Conservation (phyloP, 306 rosid genomes). For the Rosa lucieae region DNA sequence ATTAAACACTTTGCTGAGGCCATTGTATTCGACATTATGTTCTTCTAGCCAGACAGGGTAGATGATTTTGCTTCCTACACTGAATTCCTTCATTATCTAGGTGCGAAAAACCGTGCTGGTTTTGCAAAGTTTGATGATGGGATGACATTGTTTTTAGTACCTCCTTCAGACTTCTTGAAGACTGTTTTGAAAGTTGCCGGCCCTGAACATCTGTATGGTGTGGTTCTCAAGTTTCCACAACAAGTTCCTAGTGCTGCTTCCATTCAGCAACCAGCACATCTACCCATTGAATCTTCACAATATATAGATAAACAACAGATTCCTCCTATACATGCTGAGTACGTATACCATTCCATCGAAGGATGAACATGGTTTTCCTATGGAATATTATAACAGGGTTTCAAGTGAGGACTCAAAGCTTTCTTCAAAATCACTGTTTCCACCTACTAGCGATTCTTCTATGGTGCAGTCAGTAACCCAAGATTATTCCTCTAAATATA, state of each 20-base stretch:
- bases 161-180: slow-evolving; percentile 93
- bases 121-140: slow-evolving; percentile 92
- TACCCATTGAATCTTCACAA: slow-evolving; percentile 58
- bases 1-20: slow-evolving; percentile 92
- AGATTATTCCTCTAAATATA: slow-evolving; percentile 46
- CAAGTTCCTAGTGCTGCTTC: slow-evolving; percentile 46
- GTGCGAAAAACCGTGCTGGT: slow-evolving; percentile 96
- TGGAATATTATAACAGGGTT: slow-evolving; percentile 55
- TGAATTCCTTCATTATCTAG: slow-evolving; percentile 87
- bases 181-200: slow-evolving; percentile 83
- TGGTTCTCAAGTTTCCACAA: slow-evolving; percentile 89
- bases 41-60: slow-evolving; percentile 96
- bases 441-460: slow-evolving; percentile 47
- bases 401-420: slow-evolving; percentile 63
- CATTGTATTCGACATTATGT: slow-evolving; percentile 81
- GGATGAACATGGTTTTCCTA: slow-evolving; percentile 58
- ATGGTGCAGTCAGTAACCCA: slow-evolving; percentile 53
- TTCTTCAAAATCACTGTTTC: slow-evolving; percentile 52
- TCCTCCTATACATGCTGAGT: slow-evolving; percentile 58
- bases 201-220: slow-evolving; percentile 96
- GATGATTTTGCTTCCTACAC: slow-evolving; percentile 99
- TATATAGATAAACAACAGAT: slow-evolving; percentile 62
- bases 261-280: slow-evolving; percentile 50
- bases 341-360: slow-evolving; percentile 47
- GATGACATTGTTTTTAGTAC: slow-evolving; percentile 90